phyloP scores from a whole-genome alignment of 2,329 filamentous ascomycete genomes.

The Trichoderma citrinoviride region DNA sequence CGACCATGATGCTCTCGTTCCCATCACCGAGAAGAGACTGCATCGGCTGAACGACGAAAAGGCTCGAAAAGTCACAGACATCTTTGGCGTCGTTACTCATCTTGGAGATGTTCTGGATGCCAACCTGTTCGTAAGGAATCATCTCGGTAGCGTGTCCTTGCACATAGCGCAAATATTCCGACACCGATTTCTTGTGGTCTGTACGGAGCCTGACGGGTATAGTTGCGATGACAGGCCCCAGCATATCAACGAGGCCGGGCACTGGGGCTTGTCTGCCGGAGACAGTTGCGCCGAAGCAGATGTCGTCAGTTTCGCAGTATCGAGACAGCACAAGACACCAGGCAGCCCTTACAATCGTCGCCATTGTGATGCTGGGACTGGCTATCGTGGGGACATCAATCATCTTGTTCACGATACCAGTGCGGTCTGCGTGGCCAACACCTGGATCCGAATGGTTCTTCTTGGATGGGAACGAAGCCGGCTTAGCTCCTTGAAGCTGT shows the following conservation, averaged over 20 bases:
- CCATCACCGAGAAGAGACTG: slow-evolving; percentile 3
- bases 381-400: not conserved
- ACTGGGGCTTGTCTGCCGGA: slow-evolving; percentile 13
- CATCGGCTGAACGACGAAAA: slow-evolving; percentile 22
- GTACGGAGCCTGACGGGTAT: slow-evolving; percentile 9
- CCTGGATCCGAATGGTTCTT: not conserved
- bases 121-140: slow-evolving; percentile 12
- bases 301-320: slow-evolving; percentile 6
- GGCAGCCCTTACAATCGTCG: slow-evolving; percentile 14
- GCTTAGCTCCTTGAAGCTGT: not conserved
- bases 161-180: slow-evolving; percentile 1
- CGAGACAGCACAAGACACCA: slow-evolving; percentile 7
- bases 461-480: not conserved
- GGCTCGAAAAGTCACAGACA: slow-evolving; percentile 17
- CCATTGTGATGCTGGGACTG: not conserved
- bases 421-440: slow-evolving; percentile 2
- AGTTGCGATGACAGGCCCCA: slow-evolving; percentile 14
- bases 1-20: slow-evolving; percentile 1
- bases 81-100: slow-evolving; percentile 19
- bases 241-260: not conserved
- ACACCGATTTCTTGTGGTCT: not conserved
- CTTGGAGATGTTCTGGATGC: slow-evolving; percentile 4
- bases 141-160: slow-evolving; percentile 7
- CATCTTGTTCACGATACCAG: not conserved
- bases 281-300: slow-evolving; percentile 13